phyloP scores from a whole-genome alignment of 2,329 filamentous ascomycete species.

The Parafenestella ontariensis region DNA sequence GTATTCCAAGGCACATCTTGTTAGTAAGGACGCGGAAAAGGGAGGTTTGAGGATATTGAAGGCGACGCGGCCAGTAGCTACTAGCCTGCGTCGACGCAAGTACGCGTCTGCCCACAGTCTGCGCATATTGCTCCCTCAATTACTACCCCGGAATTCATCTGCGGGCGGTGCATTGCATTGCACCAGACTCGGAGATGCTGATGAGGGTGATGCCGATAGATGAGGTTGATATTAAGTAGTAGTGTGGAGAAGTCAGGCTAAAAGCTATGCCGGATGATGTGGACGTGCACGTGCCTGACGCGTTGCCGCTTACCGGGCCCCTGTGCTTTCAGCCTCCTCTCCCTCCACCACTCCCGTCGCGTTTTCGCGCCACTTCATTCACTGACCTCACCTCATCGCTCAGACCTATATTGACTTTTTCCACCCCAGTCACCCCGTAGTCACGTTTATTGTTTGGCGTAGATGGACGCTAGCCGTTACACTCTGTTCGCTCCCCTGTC shows the following conservation, averaged over 20 bases:
- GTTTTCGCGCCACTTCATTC: conserved; percentile 17
- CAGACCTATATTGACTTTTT: conserved; percentile 18
- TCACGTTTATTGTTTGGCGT: conserved; percentile 31
- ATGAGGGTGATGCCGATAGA: conserved; percentile 30
- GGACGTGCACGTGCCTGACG: conserved; percentile 26
- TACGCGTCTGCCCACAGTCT: conserved; percentile 21
- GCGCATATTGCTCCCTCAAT: conserved; percentile 33
- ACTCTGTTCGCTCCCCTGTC: conserved; percentile 10
- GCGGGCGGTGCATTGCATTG: conserved; percentile 22
- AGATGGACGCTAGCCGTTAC: conserved; percentile 29
- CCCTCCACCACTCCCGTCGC: conserved; percentile 27
- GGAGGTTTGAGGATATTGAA: conserved; percentile 26
- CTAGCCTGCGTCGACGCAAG: conserved; percentile 29
- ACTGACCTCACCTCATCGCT: conserved; percentile 18
- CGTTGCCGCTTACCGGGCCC: conserved; percentile 12
- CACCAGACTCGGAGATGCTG: conserved; percentile 19
- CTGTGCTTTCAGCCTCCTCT: conserved; percentile 31
- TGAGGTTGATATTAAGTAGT: conserved; percentile 38
- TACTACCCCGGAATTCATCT: conserved; percentile 28
- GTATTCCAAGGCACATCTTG: not conserved
- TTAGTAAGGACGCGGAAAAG: conserved; percentile 3
- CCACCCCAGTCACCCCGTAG: conserved; percentile 15
- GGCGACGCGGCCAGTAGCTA: conserved; percentile 29
- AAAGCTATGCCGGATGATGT: conserved; percentile 28
- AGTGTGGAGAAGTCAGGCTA: conserved; percentile 41